Percentiles rank a stretch among this genome's conserved stretches.
phyloP scores from a whole-genome alignment of 1,139 yeast species.

The Diutina ranongensis region DNA sequence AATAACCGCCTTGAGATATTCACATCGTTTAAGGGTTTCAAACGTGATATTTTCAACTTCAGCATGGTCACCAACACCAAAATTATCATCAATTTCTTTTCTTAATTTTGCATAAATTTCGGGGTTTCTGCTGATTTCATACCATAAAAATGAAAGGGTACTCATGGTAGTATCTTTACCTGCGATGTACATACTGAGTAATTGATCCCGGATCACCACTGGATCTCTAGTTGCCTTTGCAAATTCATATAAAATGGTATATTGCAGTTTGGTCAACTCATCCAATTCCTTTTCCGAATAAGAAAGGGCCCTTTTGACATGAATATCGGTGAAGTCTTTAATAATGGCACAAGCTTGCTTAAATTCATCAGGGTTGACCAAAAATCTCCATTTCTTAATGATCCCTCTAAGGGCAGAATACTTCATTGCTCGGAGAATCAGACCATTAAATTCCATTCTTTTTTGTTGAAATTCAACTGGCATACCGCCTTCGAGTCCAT shows the following conservation, averaged over 20 bases:
- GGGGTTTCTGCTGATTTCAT: constrained; percentile 3
- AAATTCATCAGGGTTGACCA: not conserved
- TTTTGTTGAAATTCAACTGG: not conserved
- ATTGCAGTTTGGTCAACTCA: not conserved
- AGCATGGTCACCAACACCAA: constrained; percentile 7
- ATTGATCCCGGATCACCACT: not conserved
- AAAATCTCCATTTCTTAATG: not conserved
- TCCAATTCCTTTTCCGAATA: not conserved
- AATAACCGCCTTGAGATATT: constrained; percentile 8
- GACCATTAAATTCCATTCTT: not conserved
- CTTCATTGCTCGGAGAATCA: constrained; percentile 1
- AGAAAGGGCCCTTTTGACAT: not conserved
- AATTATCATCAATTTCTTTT: constrained; percentile 5
- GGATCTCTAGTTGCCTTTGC: not conserved
- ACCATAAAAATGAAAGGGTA: not conserved
- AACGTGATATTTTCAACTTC: constrained; percentile 7
- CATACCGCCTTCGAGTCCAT: not conserved
- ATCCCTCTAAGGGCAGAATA: not conserved
- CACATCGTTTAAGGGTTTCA: constrained; percentile 8
- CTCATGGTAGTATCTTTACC: constrained; percentile 4
- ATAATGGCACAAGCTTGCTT: not conserved
- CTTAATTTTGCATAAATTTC: not conserved
- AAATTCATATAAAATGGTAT: constrained; percentile 3
- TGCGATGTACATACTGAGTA: not conserved
- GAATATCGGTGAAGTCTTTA: not conserved